phyloP scores from a whole-genome alignment of 2,329 filamentous ascomycete genomes.

The Fusarium falciforme region DNA sequence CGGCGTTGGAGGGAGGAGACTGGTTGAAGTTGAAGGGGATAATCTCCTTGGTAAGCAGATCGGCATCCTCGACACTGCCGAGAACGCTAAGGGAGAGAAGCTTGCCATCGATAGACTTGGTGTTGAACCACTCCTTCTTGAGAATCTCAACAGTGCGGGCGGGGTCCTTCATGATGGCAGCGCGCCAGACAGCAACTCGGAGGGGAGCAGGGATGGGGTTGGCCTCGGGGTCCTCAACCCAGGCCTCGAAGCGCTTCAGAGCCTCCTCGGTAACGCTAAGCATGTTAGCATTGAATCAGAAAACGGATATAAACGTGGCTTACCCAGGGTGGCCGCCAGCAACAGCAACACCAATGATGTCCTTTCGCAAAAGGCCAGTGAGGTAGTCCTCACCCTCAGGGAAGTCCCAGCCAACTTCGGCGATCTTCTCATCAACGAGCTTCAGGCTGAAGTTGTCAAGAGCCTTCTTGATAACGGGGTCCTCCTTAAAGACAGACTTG shows the following conservation, averaged over 20 bases:
- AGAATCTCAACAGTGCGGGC: constrained; percentile 77
- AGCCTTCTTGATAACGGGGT: constrained; percentile 76
- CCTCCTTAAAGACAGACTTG: constrained; percentile 86
- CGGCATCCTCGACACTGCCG: constrained; percentile 75
- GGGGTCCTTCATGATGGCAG: constrained; percentile 77
- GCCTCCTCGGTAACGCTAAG: constrained; percentile 77
- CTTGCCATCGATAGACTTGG: constrained; percentile 89
- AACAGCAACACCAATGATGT: constrained; percentile 81
- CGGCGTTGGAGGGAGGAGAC: constrained; percentile 68
- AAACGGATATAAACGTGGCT: constrained; percentile 45
- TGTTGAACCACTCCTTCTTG: constrained; percentile 85
- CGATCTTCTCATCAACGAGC: constrained; percentile 79
- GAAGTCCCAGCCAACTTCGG: constrained; percentile 88
- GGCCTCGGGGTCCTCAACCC: constrained; percentile 74
- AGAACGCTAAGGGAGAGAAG: constrained; percentile 84
- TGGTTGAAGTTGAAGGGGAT: constrained; percentile 83
- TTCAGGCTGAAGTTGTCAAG: constrained; percentile 83
- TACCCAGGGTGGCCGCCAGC: constrained; percentile 80
- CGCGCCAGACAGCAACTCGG: constrained; percentile 82
- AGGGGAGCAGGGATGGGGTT: constrained; percentile 84
- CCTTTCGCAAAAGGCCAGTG: constrained; percentile 82
- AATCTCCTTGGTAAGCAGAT: constrained; percentile 74
- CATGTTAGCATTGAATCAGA: constrained; percentile 35
- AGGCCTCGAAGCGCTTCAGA: constrained; percentile 82
- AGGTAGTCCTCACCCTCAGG: constrained; percentile 83